These are phyloP conservation scores for Paramecium octaurelia DNA, from an alignment of 73 alveolate species.

Conservation along the genomic window DNA sequence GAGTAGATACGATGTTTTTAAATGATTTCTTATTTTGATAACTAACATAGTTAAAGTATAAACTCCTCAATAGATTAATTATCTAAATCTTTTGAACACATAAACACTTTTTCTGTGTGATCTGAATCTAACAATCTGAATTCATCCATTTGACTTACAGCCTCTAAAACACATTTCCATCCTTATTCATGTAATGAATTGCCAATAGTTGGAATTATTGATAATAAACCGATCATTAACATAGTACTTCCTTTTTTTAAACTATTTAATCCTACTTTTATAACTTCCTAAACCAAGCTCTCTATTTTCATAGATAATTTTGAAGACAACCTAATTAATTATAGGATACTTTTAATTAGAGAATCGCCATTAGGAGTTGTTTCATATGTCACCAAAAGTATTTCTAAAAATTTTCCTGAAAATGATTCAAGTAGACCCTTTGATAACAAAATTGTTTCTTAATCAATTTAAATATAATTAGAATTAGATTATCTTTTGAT, in stretches of 20 bases:
- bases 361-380: neutral
- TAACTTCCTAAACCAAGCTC: neutral
- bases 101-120: conserved; percentile 67
- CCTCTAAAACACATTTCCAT: neutral
- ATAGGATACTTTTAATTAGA: neutral
- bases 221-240: neutral
- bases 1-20: conserved; percentile 70
- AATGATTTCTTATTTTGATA: conserved; percentile 77
- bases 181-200: conserved; percentile 5
- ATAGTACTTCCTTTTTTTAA: neutral
- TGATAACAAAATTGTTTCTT: conserved; percentile 5
- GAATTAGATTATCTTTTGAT: conserved; percentile 17
- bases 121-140: conserved; percentile 44
- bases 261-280: neutral
- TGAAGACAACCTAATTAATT: neutral
- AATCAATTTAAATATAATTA: neutral
- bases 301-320: neutral
- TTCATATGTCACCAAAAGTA: neutral
- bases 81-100: conserved; percentile 65
- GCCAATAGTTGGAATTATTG: conserved; percentile 1
- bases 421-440: conserved; percentile 43
- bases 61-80: conserved; percentile 72
- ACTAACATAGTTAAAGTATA: conserved; percentile 60
- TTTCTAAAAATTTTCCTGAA: conserved; percentile 35
- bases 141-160: neutral